Base-by-base conservation (phyloP, 169 alveolate species). In the Plasmodium gaboni region DNA sequence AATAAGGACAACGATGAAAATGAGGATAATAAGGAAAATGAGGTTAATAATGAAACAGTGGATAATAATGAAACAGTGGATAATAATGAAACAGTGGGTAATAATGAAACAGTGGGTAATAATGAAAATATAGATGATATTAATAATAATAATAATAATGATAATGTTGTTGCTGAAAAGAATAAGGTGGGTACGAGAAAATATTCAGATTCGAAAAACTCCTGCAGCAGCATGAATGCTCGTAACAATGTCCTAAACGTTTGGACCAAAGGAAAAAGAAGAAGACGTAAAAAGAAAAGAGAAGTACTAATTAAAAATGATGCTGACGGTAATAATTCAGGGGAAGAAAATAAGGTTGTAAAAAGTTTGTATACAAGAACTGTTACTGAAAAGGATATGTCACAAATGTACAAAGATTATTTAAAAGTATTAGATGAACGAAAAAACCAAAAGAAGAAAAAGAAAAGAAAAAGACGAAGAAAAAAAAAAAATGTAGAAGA, bases 371-470 rank as follows among this genome's bases (percentile, higher is more conserved):
- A 32, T 19, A 78, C 67, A 57, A 78, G 53, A 65, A 50, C 24
- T 64, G 76, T 78, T 48, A 78, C 89, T 0, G 89, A 78, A 59
- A 64, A 59, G 26, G 89, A 78, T 57, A 64, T 78, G 70, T 78
- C 89, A 8, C 64, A 64, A 38, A n/a, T 78, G 28, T 78, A 78
- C 46, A 68, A 70, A 10, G 78, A 78, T 17, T 78, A 78, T 50
- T 32, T 78, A 22, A 64, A 57, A 7, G 44, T 78, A 8, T 55
- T 78, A 46, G 67, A 69, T 19, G 89, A 57, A 15, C 64, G 53
- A 50, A 59, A 55, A 59, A 78, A 42, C 15, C 64, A 12, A 13
- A 64, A 46, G 19, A 9, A 15, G 12, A 13, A 9, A 19, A 38
- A 44, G 3, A 78, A 53, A 44, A 68, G 13, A 6, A 48, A 22